phyloP scores from a whole-genome alignment of 1,284 basidiomycete genomes.

The Peniophora sp. region DNA sequence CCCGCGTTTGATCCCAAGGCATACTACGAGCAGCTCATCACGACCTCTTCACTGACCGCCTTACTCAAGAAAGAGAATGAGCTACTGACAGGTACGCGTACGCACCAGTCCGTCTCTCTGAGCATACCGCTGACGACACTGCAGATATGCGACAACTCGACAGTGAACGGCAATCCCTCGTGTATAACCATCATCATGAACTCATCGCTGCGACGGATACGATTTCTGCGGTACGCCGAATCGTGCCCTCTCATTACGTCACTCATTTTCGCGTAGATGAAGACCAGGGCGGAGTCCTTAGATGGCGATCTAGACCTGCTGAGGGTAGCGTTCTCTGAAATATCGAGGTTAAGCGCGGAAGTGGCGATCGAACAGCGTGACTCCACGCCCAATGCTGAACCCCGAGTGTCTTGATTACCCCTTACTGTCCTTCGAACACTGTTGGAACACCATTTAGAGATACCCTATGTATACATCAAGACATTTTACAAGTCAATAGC shows the following conservation, averaged over 20 bases:
- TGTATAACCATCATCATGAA: constrained; percentile 93
- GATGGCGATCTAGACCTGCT: constrained; percentile 78
- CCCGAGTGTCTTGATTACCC: too few species aligned
- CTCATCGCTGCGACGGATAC: constrained; percentile 89
- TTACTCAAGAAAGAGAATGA: constrained; percentile 76
- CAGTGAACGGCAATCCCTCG: constrained; percentile 81
- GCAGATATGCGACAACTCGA: constrained; percentile 82
- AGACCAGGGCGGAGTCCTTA: constrained; percentile 72
- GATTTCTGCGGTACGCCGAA: constrained; percentile 73
- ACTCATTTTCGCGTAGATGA: constrained; percentile 52
- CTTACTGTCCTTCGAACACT: too few species aligned
- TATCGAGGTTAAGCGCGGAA: constrained; percentile 69
- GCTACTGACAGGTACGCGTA: constrained; percentile 50
- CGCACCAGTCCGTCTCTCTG: too few species aligned
- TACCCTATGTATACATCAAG: too few species aligned
- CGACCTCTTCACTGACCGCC: constrained; percentile 63
- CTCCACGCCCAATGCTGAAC: not conserved
- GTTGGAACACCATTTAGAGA: too few species aligned
- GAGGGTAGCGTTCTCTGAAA: constrained; percentile 74
- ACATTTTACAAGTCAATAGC: too few species aligned
- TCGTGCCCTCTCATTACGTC: constrained; percentile 1
- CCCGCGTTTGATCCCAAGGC: constrained; percentile 72
- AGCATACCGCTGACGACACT: not conserved
- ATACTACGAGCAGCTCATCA: constrained; percentile 81
- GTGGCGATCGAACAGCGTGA: constrained; percentile 39